These are phyloP conservation scores for Populus deltoides DNA, from an alignment of 345 rosid species.

Conservation along the genomic window DNA sequence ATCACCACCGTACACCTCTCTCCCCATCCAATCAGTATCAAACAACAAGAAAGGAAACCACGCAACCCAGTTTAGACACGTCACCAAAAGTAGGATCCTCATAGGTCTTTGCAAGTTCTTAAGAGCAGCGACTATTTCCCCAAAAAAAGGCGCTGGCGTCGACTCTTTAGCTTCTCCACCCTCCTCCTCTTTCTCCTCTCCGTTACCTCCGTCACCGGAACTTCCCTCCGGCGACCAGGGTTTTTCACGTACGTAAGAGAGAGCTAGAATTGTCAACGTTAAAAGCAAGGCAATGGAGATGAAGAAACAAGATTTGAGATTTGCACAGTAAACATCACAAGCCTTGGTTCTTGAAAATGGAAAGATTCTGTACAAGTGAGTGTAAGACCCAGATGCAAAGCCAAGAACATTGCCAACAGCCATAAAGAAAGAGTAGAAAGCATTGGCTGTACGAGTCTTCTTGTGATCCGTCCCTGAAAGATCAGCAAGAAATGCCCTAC, in stretches of 20 bases:
- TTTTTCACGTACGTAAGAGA: conserved; percentile 43
- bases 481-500: conserved; percentile 86
- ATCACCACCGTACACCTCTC: conserved; percentile 82
- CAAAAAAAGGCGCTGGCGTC: conserved; percentile 19
- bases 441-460: conserved; percentile 57
- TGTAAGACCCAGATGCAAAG: conserved; percentile 69
- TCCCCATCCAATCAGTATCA: conserved; percentile 94
- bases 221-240: conserved; percentile 27
- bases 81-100: conserved; percentile 72
- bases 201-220: background rate
- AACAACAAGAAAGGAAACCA: conserved; percentile 86
- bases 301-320: conserved; percentile 77
- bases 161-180: background rate
- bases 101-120: conserved; percentile 54
- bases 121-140: conserved; percentile 47
- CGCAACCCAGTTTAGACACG: conserved; percentile 79
- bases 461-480: conserved; percentile 52
- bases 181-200: background rate
- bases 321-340: conserved; percentile 80
- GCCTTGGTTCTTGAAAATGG: conserved; percentile 71
- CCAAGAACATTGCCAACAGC: conserved; percentile 86
- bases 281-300: conserved; percentile 56
- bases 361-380: conserved; percentile 42
- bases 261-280: conserved; percentile 38
- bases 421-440: conserved; percentile 80